Evolutionary conservation across 495 filamentous ascomycete species (phyloP).

Genomic region (Talaromyces ruber): DNA sequence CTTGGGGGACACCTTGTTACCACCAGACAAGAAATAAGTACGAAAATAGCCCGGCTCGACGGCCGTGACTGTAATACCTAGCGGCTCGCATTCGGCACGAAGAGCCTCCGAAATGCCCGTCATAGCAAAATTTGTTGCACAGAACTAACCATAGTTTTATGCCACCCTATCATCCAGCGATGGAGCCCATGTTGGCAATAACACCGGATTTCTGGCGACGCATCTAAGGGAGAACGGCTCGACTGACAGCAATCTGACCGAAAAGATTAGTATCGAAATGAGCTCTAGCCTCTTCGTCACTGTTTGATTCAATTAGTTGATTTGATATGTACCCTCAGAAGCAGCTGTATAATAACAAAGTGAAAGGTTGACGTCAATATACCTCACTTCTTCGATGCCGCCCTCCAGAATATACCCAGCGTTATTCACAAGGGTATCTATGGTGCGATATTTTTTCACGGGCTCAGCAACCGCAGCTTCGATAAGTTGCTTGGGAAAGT

Average conservation of each 20-base stretch:
- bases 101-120: slow-evolving; percentile 29
- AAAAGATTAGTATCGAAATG: slow-evolving; percentile 13
- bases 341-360: too few species aligned
- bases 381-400: slow-evolving; percentile 24
- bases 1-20: slow-evolving; percentile 10
- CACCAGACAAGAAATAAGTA: slow-evolving; percentile 26
- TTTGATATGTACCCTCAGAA: too few species aligned
- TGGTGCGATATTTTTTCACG: slow-evolving; percentile 9
- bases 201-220: slow-evolving; percentile 31
- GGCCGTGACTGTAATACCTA: slow-evolving; percentile 38
- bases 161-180: slow-evolving; percentile 13
- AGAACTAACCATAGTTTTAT: slow-evolving; percentile 28
- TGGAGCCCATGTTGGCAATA: slow-evolving; percentile 29
- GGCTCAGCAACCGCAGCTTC: not conserved
- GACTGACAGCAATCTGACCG: slow-evolving; percentile 30
- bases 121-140: slow-evolving; percentile 36
- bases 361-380: not conserved
- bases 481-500: not conserved
- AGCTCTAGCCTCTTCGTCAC: slow-evolving; percentile 12
- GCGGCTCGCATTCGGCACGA: slow-evolving; percentile 34
- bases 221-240: slow-evolving; percentile 40
- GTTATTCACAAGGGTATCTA: slow-evolving; percentile 53
- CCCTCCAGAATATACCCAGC: slow-evolving; percentile 40
- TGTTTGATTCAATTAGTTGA: slow-evolving; percentile 16
- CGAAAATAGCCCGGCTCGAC: slow-evolving; percentile 42